phyloP scores from a whole-genome alignment of 2,329 filamentous ascomycete species.

The Aspergillus candidus region DNA sequence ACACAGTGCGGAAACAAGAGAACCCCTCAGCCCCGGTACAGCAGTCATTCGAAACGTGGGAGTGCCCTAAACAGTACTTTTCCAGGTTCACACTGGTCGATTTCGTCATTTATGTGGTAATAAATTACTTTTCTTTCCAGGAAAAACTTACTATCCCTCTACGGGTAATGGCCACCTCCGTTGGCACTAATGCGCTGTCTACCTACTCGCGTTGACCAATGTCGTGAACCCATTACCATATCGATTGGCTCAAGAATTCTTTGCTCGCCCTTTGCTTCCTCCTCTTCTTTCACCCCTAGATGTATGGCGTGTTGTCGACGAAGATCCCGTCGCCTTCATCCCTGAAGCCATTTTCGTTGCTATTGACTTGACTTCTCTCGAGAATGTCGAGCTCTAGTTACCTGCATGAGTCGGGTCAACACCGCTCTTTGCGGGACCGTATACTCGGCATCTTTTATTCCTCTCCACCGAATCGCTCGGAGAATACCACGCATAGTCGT shows the following conservation, averaged over 20 bases:
- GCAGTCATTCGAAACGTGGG: too few species aligned
- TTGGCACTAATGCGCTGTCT: constrained; percentile 11
- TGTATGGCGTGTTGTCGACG: too few species aligned
- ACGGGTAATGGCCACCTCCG: constrained; percentile 19
- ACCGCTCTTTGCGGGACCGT: constrained; percentile 27
- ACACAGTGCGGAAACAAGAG: too few species aligned
- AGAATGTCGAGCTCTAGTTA: constrained; percentile 26
- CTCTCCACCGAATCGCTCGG: constrained; percentile 3
- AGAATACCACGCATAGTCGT: too few species aligned
- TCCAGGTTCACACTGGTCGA: too few species aligned
- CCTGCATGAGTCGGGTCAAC: constrained; percentile 17
- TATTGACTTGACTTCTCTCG: neutral
- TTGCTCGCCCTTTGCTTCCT: neutral
- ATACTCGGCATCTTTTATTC: constrained; percentile 28
- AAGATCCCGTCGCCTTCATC: too few species aligned
- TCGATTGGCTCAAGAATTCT: neutral
- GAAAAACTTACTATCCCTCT: constrained; percentile 13
- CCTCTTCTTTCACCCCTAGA: neutral
- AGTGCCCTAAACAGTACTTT: too few species aligned
- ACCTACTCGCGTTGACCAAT: too few species aligned
- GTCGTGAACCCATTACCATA: constrained; percentile 1
- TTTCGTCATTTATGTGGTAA: neutral
- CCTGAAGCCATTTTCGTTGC: too few species aligned
- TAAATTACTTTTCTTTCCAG: neutral
- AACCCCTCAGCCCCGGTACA: too few species aligned